phyloP scores from a whole-genome alignment of 2,329 filamentous ascomycete species.

The Ophiosphaerella korrae region DNA sequence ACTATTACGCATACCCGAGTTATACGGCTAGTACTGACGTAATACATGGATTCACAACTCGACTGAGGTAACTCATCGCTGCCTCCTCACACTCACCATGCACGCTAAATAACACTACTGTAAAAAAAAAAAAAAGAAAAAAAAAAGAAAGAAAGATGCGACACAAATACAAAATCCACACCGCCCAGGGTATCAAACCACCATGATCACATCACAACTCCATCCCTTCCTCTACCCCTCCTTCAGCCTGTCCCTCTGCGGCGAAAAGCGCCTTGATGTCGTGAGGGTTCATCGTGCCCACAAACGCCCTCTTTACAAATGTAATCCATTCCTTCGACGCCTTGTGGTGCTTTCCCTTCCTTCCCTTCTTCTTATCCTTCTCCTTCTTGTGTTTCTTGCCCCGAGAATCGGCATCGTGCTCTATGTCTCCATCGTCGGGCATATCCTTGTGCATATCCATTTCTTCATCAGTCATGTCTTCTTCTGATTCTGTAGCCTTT shows the following conservation, averaged over 20 bases:
- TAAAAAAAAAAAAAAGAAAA: background rate
- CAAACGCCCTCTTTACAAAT: slow-evolving; percentile 80
- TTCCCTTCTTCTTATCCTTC: slow-evolving; percentile 58
- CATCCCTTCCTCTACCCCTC: slow-evolving; percentile 17
- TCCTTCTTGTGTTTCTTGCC: slow-evolving; percentile 50
- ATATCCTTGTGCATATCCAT: slow-evolving; percentile 8
- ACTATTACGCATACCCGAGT: too few relatives aligned
- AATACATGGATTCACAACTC: too few relatives aligned
- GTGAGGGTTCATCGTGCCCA: slow-evolving; percentile 70
- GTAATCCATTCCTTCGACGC: slow-evolving; percentile 74
- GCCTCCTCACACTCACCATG: background rate
- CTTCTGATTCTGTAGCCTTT: slow-evolving; percentile 31
- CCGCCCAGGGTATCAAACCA: background rate
- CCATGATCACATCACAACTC: slow-evolving; percentile 18
- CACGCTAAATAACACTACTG: background rate
- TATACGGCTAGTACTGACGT: too few relatives aligned
- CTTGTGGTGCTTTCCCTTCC: slow-evolving; percentile 56
- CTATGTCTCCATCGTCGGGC: slow-evolving; percentile 19
- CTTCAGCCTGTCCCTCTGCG: background rate
- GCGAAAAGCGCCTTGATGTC: slow-evolving; percentile 60
- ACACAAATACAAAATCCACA: background rate
- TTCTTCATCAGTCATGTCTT: slow-evolving; percentile 20
- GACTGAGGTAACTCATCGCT: too few relatives aligned
- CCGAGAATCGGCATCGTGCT: slow-evolving; percentile 16
- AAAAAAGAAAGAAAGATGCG: background rate